Base-by-base conservation (phyloP, 805 yeast genomes). In the Maudiozyma bulderi region DNA sequence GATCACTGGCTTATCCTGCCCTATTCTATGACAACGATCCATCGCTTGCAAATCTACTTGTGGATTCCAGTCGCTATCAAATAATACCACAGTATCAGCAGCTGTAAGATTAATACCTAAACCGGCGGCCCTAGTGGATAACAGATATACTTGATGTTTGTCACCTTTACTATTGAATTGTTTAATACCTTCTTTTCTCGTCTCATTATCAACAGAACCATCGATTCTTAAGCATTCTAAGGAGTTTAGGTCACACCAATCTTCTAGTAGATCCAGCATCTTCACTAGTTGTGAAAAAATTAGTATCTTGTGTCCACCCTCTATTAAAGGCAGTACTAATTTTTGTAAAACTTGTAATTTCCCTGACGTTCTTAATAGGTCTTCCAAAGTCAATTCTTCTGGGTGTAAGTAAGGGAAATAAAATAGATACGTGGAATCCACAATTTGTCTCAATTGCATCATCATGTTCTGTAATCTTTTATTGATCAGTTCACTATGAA, bases 51-150 rank as follows among this genome's bases (percentile, higher is more conserved):
- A 70, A 66, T 91, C 98, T 53, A 88, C 95, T 61, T 91, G 97
- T 0, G 98, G 99, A 59, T 91, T 91, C 96, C 97, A 91, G 61
- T 91, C 99, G 49, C 88, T 84, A 60, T 91, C 99, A 61, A 87
- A 89, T 9, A 91, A 58, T 3, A 91, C 78, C 1, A 93, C 98
- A 1, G 95, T 82, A 54, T 93, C 97, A 0, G 98, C 96, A 0
- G 84, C 80, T 0, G 83, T 78, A 48, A 91, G 71, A 60, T 91
- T 91, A 41, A 91, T 79, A 5, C 99, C 99, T 33, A 91, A 74
- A 0, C 98, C 98, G 8, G 97, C 99, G 0, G 98, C 91, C 53
- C 98, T 73, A 0, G 99, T 93, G 11, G 95, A 84, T 11, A 93
- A 71, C 46, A 93, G 65, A 54, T 91, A 91, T 1, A 89, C 73